A percentile compares a stretch with the other conserved stretches of the same genome.
These are phyloP conservation scores for Aureobasidium mangrovei DNA, from an alignment of 2,329 filamentous ascomycete species.

Conservation along the genomic window DNA sequence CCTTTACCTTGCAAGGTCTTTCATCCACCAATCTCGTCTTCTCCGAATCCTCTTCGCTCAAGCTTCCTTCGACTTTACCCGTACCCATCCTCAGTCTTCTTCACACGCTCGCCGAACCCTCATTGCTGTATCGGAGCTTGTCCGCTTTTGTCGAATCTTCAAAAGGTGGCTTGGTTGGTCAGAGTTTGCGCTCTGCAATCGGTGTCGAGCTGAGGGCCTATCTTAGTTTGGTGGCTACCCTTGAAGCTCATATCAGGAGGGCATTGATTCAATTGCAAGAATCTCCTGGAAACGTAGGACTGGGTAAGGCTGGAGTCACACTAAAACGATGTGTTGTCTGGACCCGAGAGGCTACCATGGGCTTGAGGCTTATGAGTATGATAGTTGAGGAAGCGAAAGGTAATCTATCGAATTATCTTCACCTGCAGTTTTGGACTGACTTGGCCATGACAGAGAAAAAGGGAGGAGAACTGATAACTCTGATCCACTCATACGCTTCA, in stretches of 20 bases:
- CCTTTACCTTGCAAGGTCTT: constrained; percentile 86
- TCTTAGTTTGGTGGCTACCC: constrained; percentile 76
- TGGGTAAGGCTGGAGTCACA: constrained; percentile 83
- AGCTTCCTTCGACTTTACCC: constrained; percentile 69
- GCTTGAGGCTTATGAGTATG: constrained; percentile 80
- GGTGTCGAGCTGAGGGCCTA: constrained; percentile 80
- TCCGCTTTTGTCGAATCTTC: constrained; percentile 73
- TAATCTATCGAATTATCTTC: constrained; percentile 29
- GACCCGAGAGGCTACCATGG: constrained; percentile 96
- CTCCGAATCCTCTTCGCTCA: constrained; percentile 57
- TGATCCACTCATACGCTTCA: constrained; percentile 88
- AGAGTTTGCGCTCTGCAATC: constrained; percentile 84
- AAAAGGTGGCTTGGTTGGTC: constrained; percentile 76
- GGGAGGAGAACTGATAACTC: constrained; percentile 83
- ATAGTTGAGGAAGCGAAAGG: constrained; percentile 86
- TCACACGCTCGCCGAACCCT: constrained; percentile 85
- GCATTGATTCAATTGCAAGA: constrained; percentile 65
- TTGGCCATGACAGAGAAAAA: constrained; percentile 45
- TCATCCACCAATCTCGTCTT: constrained; percentile 82
- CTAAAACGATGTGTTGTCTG: constrained; percentile 93
- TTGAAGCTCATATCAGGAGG: constrained; percentile 84
- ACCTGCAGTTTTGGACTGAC: background rate
- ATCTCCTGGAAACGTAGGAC: constrained; percentile 53
- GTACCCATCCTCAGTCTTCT: constrained; percentile 78
- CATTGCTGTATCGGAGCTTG: constrained; percentile 77